phyloP scores from a whole-genome alignment of 1,284 basidiomycete species.

The Sanguinoderma infundibulare region DNA sequence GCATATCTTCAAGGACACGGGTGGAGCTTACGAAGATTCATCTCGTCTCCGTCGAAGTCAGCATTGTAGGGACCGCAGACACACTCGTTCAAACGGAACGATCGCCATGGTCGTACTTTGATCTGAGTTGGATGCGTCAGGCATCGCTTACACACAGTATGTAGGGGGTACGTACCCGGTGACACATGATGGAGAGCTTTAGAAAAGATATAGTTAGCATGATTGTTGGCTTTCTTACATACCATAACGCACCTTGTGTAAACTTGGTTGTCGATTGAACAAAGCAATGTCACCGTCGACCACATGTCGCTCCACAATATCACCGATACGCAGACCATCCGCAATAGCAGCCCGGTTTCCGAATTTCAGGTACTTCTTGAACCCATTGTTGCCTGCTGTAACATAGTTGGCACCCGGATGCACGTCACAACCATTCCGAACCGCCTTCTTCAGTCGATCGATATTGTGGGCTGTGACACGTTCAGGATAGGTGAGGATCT shows the following conservation, averaged over 20 bases:
- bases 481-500: conserved; percentile 96
- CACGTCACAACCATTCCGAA: conserved; percentile 89
- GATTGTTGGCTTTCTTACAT: neutral
- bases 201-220: conserved; percentile 36
- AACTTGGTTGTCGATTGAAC: conserved; percentile 98
- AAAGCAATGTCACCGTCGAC: conserved; percentile 96
- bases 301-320: conserved; percentile 93
- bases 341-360: conserved; percentile 79
- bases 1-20: neutral
- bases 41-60: conserved; percentile 99
- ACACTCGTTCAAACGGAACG: conserved; percentile 98
- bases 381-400: conserved; percentile 72
- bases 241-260: conserved; percentile 76
- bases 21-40: conserved; percentile 88
- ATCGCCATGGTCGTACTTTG: conserved; percentile 96
- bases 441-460: conserved; percentile 74
- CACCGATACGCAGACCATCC: conserved; percentile 80
- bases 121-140: conserved; percentile 45
- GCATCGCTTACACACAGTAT: too few species aligned
- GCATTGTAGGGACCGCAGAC: conserved; percentile 99
- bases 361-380: conserved; percentile 89
- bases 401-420: conserved; percentile 98
- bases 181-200: conserved; percentile 99
- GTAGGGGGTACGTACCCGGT: conserved; percentile 65
- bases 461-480: conserved; percentile 95